phyloP scores from a whole-genome alignment of 208 protist genomes.

The Wallacemonas sp. region DNA sequence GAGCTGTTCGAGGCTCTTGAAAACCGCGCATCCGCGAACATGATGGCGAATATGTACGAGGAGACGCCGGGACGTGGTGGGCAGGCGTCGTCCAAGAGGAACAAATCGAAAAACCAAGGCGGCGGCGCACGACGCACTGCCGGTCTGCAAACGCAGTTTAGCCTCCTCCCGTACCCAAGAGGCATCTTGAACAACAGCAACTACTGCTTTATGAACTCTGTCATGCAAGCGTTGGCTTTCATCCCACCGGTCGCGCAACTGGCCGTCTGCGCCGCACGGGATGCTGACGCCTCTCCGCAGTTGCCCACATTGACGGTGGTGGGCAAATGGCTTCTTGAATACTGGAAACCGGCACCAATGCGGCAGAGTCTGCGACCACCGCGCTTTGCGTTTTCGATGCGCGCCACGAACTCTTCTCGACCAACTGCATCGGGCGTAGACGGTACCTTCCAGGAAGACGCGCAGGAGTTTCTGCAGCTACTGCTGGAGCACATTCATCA shows the following conservation, averaged over 20 bases:
- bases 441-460: slow-evolving; percentile 78
- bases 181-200: slow-evolving; percentile 81
- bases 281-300: slow-evolving; percentile 13
- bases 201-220: slow-evolving; percentile 87
- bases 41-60: too few relatives aligned
- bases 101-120: neutral
- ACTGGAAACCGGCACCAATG: slow-evolving; percentile 50
- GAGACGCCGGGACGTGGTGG: too few relatives aligned
- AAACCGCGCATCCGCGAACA: too few relatives aligned
- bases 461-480: slow-evolving; percentile 79
- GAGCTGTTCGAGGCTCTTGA: too few relatives aligned
- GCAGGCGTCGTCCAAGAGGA: neutral
- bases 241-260: slow-evolving; percentile 75
- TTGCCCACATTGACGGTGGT: slow-evolving; percentile 54
- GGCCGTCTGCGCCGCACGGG: slow-evolving; percentile 36
- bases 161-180: slow-evolving; percentile 38
- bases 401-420: neutral
- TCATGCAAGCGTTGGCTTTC: slow-evolving; percentile 68
- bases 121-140: neutral
- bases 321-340: slow-evolving; percentile 71
- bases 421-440: slow-evolving; percentile 26
- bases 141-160: slow-evolving; percentile 19
- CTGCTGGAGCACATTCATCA: slow-evolving; percentile 65
- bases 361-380: slow-evolving; percentile 24
- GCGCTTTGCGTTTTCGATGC: slow-evolving; percentile 24